Percentiles rank a stretch among this genome's conserved stretches.
These are phyloP conservation scores for Perkinsus olseni DNA, from an alignment of 169 alveolate species.

Conservation along the genomic window DNA sequence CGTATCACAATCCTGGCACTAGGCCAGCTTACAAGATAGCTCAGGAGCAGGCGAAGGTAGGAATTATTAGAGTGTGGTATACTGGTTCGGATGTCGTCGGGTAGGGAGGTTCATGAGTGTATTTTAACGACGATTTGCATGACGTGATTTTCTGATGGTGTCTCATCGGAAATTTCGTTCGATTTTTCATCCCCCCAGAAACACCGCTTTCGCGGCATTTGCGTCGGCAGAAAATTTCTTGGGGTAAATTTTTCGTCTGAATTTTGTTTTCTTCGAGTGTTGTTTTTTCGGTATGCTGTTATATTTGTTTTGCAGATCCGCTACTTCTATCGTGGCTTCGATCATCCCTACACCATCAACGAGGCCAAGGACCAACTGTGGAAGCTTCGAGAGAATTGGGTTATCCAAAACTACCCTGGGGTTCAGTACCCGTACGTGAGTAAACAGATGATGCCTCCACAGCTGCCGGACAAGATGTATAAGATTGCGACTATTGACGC, in stretches of 20 bases:
- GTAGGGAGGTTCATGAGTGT: no score
- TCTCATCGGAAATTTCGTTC: no score
- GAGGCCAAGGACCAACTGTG: constrained; percentile 67
- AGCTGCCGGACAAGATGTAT: background rate
- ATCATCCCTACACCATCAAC: constrained; percentile 70
- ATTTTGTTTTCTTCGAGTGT: no score
- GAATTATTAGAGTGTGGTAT: background rate
- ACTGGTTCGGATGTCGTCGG: no score
- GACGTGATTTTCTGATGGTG: no score
- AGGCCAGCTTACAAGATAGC: constrained; percentile 69
- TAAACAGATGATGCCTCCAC: constrained; percentile 43
- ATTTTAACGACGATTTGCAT: no score
- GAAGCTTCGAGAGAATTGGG: constrained; percentile 63
- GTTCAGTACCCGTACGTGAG: constrained; percentile 75
- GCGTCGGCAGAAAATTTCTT: no score
- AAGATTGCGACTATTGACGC: background rate
- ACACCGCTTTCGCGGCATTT: no score
- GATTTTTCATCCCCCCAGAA: no score
- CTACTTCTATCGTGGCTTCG: constrained; percentile 68
- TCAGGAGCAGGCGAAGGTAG: background rate
- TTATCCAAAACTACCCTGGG: constrained; percentile 52
- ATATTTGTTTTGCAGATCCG: constrained; percentile 44
- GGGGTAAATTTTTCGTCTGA: no score
- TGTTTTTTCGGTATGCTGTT: no score
- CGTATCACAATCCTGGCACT: constrained; percentile 69